Evolutionary conservation across 331 rosid species (phyloP), one percentile per base, ranked within the genome.

Genomic region (Cucumis variabilis): DNA sequence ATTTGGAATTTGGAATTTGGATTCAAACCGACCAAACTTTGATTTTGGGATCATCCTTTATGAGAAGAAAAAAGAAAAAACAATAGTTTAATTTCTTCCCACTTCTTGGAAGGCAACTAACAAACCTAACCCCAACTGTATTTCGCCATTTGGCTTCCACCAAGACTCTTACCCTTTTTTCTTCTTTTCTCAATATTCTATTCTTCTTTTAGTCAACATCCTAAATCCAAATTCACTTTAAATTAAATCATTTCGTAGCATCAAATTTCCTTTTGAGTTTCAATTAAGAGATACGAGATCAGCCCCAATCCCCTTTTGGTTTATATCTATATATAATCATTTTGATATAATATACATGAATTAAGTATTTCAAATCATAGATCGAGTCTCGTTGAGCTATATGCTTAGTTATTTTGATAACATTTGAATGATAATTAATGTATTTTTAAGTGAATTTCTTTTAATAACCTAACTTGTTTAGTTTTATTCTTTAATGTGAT

Each of bases 1-100:
- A 13, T n/a, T 48, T 23, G 66, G 65, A 50, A 78, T n/a, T 48
- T 23, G 66, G 65, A 50, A 78, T n/a, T 78, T 51, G 83, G 66
- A 78, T 51, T 78, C 84, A 78, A 78, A 78, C 84, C 84, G 67
- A 78, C 84, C 84, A 78, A 78, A 78, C 20, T 53, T 51, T 14
- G 2, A 9, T 21, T 9, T 20, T n/a, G 7, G 83, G 83, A 78
- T 50, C 50, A 48, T 77, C 6, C 1, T 50, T 76, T 76, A 13
- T 19, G 33, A 76, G 62, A 44, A 7, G 11, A 15, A 77, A 50
- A 50, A n/a, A 37, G 44, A 37, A 37, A 37, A 37, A 37, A 37
- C 12, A 71, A 16, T 21, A 77, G 63, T 30, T 71, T 71, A 1
- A 9, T 46, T 74, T 11, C 7, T n/a, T 77, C 63, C 62, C 33